Evolutionary conservation across 768 basidiomycete species (phyloP).

Genomic region (Boletus sp.): DNA sequence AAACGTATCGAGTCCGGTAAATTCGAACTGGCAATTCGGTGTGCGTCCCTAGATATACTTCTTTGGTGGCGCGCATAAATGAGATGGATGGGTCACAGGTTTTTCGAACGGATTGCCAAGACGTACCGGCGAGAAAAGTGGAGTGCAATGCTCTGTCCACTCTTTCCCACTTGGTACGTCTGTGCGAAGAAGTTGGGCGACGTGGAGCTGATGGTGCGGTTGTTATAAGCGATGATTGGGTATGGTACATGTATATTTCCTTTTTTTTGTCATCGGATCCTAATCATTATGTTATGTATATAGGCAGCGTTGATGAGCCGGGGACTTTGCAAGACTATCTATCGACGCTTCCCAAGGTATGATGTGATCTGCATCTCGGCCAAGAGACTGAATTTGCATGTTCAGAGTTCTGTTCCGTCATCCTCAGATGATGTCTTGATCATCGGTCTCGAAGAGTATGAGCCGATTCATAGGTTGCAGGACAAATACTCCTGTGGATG

Average conservation of each 20-base stretch:
- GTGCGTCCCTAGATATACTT: neutral
- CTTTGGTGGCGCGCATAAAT: neutral
- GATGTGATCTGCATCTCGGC: conserved; percentile 1
- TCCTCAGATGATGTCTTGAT: conserved; percentile 53
- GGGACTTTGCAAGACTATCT: conserved; percentile 66
- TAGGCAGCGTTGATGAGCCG: conserved; percentile 44
- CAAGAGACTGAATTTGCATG: neutral
- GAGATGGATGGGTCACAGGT: conserved; percentile 43
- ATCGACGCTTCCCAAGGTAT: conserved; percentile 68
- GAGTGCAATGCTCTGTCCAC: conserved; percentile 67
- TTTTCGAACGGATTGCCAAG: conserved; percentile 89
- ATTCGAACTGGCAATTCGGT: conserved; percentile 88
- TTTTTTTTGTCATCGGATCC: neutral
- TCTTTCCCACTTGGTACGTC: conserved; percentile 77
- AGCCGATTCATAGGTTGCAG: conserved; percentile 55
- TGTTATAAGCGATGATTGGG: conserved; percentile 82
- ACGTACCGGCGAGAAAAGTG: conserved; percentile 87
- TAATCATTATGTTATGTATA: conserved; percentile 13
- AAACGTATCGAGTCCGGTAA: conserved; percentile 82
- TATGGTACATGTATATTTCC: conserved; percentile 57
- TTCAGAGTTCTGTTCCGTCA: conserved; percentile 71
- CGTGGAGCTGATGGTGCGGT: conserved; percentile 67
- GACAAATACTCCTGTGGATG: neutral
- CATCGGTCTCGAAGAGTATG: conserved; percentile 62
- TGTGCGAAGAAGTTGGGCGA: conserved; percentile 79